A percentile compares a stretch with the other conserved stretches of the same genome.
phyloP scores from a whole-genome alignment of 2,329 filamentous ascomycete species.

The Aspergillus thermomutatus region DNA sequence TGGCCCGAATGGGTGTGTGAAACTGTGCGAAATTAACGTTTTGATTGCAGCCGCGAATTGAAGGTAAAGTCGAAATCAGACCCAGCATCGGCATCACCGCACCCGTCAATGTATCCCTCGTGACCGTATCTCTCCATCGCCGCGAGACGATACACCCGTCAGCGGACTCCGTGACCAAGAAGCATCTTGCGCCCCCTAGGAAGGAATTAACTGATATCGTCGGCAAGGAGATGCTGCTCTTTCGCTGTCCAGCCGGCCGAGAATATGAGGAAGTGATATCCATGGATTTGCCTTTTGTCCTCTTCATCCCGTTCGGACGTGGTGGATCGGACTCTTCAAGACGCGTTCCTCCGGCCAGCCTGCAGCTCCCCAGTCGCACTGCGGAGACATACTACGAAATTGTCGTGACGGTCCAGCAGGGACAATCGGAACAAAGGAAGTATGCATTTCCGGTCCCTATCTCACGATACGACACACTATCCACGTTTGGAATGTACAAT shows the following conservation, averaged over 20 bases:
- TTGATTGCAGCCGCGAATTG: constrained; percentile 75
- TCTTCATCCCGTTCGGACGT: constrained; percentile 94
- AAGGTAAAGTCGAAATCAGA: constrained; percentile 95
- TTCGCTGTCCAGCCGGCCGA: constrained; percentile 76
- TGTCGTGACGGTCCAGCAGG: constrained; percentile 92
- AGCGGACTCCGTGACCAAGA: constrained; percentile 89
- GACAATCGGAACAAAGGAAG: constrained; percentile 80
- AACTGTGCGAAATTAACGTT: constrained; percentile 3
- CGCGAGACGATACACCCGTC: constrained; percentile 95
- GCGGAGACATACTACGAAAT: constrained; percentile 97
- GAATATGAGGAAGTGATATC: constrained; percentile 85
- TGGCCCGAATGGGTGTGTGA: constrained; percentile 1
- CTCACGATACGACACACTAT: constrained; percentile 90
- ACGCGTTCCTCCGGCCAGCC: constrained; percentile 84
- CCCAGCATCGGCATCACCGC: constrained; percentile 81
- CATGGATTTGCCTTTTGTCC: constrained; percentile 96
- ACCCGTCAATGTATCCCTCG: constrained; percentile 85
- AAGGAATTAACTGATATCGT: constrained; percentile 91
- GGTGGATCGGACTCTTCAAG: constrained; percentile 86
- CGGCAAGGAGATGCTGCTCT: constrained; percentile 91
- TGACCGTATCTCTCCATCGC: constrained; percentile 89
- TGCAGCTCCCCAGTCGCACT: constrained; percentile 88
- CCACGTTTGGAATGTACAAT: constrained; percentile 99
- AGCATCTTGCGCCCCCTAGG: constrained; percentile 82
- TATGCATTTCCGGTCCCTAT: constrained; percentile 89